Conservation (phyloP, 1,284 basidiomycete species). For the Trichosporon faecale region DNA sequence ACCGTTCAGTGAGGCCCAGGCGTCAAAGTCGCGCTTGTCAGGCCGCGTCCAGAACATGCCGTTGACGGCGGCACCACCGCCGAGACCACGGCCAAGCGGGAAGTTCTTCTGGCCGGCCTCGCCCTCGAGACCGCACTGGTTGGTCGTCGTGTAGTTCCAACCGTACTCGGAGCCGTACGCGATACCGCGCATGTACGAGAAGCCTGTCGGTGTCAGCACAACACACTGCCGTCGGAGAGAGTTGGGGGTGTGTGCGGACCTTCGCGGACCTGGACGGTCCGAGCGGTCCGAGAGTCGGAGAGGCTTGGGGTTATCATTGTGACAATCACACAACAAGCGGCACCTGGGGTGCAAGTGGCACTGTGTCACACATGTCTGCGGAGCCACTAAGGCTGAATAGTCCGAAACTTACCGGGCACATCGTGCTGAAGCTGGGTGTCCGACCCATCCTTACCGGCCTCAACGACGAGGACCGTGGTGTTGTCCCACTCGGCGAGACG, state of each 20-base stretch:
- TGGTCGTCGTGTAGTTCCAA: constrained; percentile 61
- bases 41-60: constrained; percentile 61
- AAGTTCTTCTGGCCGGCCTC: constrained; percentile 47
- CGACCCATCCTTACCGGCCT: constrained; percentile 65
- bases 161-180: constrained; percentile 57
- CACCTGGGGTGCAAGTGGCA: neutral
- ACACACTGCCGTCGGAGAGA: neutral
- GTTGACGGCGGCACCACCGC: constrained; percentile 68
- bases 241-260: neutral
- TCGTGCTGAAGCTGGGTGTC: constrained; percentile 53
- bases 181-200: constrained; percentile 45
- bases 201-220: constrained; percentile 20
- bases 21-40: constrained; percentile 50
- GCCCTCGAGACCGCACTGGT: constrained; percentile 50
- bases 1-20: constrained; percentile 40
- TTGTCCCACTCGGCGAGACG: constrained; percentile 66
- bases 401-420: constrained; percentile 50
- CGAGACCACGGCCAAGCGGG: constrained; percentile 66
- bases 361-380: neutral
- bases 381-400: neutral
- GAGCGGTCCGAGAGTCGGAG: neutral
- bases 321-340: constrained; percentile 29
- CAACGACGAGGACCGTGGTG: constrained; percentile 66
- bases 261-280: neutral
- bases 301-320: neutral